Base-by-base conservation (phyloP, 2,329 filamentous ascomycete species). In the Penicillium thymicola region DNA sequence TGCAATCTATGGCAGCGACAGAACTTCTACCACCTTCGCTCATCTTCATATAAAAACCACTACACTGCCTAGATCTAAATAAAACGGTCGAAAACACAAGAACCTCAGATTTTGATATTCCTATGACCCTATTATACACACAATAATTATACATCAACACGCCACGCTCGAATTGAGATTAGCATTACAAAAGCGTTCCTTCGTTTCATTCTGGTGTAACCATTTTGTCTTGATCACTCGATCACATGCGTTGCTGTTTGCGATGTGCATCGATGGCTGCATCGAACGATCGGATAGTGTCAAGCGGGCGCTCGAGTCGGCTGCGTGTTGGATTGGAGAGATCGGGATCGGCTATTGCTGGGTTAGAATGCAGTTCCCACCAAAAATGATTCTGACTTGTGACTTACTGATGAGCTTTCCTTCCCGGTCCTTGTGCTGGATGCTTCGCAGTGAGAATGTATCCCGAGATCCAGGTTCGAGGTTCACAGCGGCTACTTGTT, bases 211-310 rank as follows among this genome's bases (percentile, higher is more conserved):
- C 50, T 38, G 13, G 25, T 21, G 23, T 34, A n/a, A 27, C 16
- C 16, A 16, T n/a, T n/a, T 11, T 7, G 7, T 13, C n/a, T 18
- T 14, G 9, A 9, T 25, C 10, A 9, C 11, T 45, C n/a, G 23
- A 49, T 64, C 41, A 60, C 56, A 63, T 60, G 7, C 59, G 59
- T 51, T 72, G 96, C 88, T 67, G 59, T 40, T 64, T 61, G 18
- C 66, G 65, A 40, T 67, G 63, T 8, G 86, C 85, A 67, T 96
- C 90, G 67, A 96, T 95, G 51, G 90, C 90, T 37, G 88, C 89
- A 74, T 97, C 90, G 61, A 96, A 96, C 52, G 88, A 88, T 68
- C 90, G 85, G 67, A 97, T 96, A 1, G 92, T 97, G 68, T 96
- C 92, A 44, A 97, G 80, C 23, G 92, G 92, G 56, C 92, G 87